Conservation (phyloP, 805 yeast genomes). For the Komagataella phaffii region DNA sequence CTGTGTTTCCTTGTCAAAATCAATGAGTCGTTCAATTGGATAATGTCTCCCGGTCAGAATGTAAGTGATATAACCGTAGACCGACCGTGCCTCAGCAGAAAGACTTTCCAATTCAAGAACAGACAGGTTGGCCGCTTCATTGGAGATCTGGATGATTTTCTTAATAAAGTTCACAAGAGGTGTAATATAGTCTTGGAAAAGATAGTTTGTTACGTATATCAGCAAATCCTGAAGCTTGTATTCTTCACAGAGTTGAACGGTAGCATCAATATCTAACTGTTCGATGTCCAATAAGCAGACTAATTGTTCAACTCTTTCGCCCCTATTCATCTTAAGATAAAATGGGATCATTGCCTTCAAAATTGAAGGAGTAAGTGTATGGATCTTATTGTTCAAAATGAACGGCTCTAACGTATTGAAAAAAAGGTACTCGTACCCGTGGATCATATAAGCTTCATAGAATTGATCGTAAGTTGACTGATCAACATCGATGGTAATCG, state of each 20-base stretch:
- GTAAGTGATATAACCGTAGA: conserved; percentile 53
- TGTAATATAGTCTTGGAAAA: conserved; percentile 56
- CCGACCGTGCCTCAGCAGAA: conserved; percentile 15
- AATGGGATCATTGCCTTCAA: conserved; percentile 47
- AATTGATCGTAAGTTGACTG: conserved; percentile 27
- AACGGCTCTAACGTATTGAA: conserved; percentile 40
- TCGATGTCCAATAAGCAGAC: conserved; percentile 56
- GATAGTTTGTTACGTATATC: conserved; percentile 57
- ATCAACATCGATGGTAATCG: conserved; percentile 22
- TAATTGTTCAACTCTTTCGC: conserved; percentile 46
- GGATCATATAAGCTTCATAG: conserved; percentile 26
- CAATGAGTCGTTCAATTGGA: conserved; percentile 50
- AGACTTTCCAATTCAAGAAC: conserved; percentile 5
- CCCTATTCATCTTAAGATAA: conserved; percentile 25
- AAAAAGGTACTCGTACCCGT: conserved; percentile 23
- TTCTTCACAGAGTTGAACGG: conserved; percentile 46
- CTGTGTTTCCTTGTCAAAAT: conserved; percentile 13
- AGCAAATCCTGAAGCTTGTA: conserved; percentile 47
- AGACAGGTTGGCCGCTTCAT: conserved; percentile 5
- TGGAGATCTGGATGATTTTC: conserved; percentile 11
- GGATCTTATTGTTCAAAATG: conserved; percentile 31
- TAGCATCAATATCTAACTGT: conserved; percentile 66
- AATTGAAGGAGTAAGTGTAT: conserved; percentile 44
- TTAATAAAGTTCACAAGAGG: conserved; percentile 53
- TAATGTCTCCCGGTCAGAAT: conserved; percentile 67